Evolutionary conservation across 768 basidiomycete genomes (phyloP).

Genomic region (Termitomyces sp.): DNA sequence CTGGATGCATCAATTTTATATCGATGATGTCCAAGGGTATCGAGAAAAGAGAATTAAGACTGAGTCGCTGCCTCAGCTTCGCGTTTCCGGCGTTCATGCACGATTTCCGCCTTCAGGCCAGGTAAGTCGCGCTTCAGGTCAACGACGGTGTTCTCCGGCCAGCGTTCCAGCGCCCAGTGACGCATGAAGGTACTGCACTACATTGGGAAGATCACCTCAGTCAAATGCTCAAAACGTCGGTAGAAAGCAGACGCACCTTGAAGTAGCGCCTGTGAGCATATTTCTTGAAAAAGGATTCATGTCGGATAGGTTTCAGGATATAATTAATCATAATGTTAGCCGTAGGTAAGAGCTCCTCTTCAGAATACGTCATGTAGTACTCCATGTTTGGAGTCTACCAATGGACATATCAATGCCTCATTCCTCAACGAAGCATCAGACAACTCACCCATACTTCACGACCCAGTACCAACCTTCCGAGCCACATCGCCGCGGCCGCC

Average conservation of each 20-base stretch:
- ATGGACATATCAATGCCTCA: conserved; percentile 6
- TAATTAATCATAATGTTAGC: conserved; percentile 90
- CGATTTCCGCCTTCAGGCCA: conserved; percentile 47
- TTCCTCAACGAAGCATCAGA: neutral
- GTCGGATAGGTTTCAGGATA: conserved; percentile 65
- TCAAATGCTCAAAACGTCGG: neutral
- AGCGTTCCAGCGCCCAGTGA: conserved; percentile 74
- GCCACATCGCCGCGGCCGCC: conserved; percentile 84
- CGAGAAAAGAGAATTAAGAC: neutral
- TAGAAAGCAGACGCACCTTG: conserved; percentile 50
- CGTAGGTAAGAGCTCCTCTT: conserved; percentile 72
- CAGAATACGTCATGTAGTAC: conserved; percentile 85
- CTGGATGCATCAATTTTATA: neutral
- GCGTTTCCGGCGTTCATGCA: conserved; percentile 23
- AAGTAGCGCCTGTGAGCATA: conserved; percentile 81
- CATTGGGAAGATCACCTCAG: neutral
- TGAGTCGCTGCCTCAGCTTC: neutral
- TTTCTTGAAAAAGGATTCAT: conserved; percentile 84
- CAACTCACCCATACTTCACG: conserved; percentile 76
- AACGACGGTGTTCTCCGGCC: conserved; percentile 58
- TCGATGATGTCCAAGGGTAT: neutral
- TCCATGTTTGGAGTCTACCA: conserved; percentile 76
- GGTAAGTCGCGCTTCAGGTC: conserved; percentile 53
- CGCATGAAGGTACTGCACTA: conserved; percentile 77
- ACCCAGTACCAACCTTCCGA: conserved; percentile 77